Percentiles rank a stretch among this genome's conserved stretches.
Conservation (phyloP, 352 stramenopile species). For the Thalassiosira livingstoniorum region DNA sequence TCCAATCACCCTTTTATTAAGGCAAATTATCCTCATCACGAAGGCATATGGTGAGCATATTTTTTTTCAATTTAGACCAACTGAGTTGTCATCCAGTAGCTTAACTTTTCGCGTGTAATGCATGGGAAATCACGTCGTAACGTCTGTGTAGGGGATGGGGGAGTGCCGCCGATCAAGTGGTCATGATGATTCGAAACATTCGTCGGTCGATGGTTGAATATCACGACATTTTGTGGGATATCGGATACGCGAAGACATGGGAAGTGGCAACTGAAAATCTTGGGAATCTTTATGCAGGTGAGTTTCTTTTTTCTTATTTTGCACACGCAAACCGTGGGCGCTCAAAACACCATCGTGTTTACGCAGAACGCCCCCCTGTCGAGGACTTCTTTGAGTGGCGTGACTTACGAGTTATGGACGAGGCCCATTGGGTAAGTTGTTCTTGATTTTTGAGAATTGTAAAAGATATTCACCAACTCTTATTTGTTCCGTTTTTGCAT, state of each 20-base stretch:
- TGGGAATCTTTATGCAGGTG: constrained; percentile 25
- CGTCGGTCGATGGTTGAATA: constrained; percentile 51
- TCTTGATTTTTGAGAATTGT: too few relatives aligned
- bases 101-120: background rate
- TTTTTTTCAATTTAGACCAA: background rate
- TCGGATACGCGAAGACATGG: constrained; percentile 58
- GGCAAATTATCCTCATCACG: constrained; percentile 60
- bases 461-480: too few relatives aligned
- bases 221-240: constrained; percentile 67
- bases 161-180: constrained; percentile 54
- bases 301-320: too few relatives aligned
- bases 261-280: constrained; percentile 35
- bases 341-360: too few relatives aligned
- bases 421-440: constrained; percentile 60
- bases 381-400: constrained; percentile 55
- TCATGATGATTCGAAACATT: constrained; percentile 59
- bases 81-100: background rate
- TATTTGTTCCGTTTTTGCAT: too few relatives aligned
- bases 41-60: constrained; percentile 24
- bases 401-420: constrained; percentile 62
- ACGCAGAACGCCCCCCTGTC: constrained; percentile 35
- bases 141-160: constrained; percentile 44
- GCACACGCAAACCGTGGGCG: too few relatives aligned
- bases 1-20: constrained; percentile 68
- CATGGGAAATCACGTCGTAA: too few relatives aligned